A percentile compares a stretch with the other conserved stretches of the same genome.
These are phyloP conservation scores for Colletotrichum sp. DNA, from an alignment of 2,329 filamentous ascomycete species.

Conservation along the genomic window DNA sequence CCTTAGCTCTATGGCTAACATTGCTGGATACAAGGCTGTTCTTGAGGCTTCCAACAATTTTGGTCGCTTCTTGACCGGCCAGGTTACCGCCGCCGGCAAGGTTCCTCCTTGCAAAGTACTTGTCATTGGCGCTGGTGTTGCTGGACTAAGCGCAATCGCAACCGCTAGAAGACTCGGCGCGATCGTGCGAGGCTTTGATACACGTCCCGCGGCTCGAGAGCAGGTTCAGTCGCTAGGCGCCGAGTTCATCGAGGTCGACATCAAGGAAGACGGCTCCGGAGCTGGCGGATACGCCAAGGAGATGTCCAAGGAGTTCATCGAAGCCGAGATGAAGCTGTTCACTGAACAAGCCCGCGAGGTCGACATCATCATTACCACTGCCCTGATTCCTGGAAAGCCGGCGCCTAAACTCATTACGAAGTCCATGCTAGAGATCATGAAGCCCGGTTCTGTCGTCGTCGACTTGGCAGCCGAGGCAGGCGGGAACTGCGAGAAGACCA, in stretches of 20 bases:
- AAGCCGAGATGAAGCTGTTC: constrained; percentile 92
- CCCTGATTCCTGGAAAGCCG: constrained; percentile 84
- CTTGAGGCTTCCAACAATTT: constrained; percentile 90
- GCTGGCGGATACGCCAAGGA: constrained; percentile 90
- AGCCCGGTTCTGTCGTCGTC: constrained; percentile 85
- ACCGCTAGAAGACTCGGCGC: constrained; percentile 86
- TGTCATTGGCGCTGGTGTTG: constrained; percentile 89
- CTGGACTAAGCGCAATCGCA: constrained; percentile 86
- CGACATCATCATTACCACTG: constrained; percentile 91
- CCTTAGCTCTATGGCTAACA: constrained; percentile 91
- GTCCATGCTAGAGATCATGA: constrained; percentile 83
- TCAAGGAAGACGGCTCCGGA: constrained; percentile 84
- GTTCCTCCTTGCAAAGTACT: constrained; percentile 91
- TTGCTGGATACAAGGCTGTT: constrained; percentile 91
- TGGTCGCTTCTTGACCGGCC: constrained; percentile 85
- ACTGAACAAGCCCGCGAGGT: constrained; percentile 86
- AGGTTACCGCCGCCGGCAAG: constrained; percentile 88
- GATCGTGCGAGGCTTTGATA: constrained; percentile 90
- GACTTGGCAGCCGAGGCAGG: constrained; percentile 88
- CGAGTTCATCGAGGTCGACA: constrained; percentile 86
- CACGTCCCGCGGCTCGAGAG: constrained; percentile 84
- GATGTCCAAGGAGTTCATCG: constrained; percentile 93
- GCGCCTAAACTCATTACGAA: constrained; percentile 86
- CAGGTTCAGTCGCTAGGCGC: constrained; percentile 91
- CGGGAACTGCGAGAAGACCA: constrained; percentile 85